A percentile compares a stretch with the other conserved stretches of the same genome.
Evolutionary conservation across 2,329 filamentous ascomycete genomes (phyloP).

Genomic region (Colletotrichum lini): DNA sequence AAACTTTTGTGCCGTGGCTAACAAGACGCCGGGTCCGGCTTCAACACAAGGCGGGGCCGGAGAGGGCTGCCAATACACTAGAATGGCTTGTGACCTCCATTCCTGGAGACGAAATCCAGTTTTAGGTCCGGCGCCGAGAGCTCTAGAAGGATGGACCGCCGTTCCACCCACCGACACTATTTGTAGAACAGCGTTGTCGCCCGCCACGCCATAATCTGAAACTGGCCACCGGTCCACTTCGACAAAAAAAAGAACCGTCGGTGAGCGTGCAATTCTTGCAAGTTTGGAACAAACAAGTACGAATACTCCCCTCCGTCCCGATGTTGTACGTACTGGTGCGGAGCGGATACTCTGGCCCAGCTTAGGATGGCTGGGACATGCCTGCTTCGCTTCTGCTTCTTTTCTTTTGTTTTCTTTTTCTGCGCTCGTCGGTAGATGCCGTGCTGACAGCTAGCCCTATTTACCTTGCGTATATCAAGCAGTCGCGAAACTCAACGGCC

Average conservation of each 20-base stretch:
- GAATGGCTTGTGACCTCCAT: neutral
- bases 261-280: neutral
- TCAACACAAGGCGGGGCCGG: neutral
- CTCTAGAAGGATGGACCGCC: constrained; percentile 29
- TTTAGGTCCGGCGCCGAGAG: constrained; percentile 20
- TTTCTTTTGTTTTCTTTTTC: neutral
- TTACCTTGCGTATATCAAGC: neutral
- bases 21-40: neutral
- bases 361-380: neutral
- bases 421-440: constrained; percentile 9
- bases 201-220: constrained; percentile 22
- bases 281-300: neutral
- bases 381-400: constrained; percentile 2
- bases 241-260: neutral
- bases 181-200: constrained; percentile 8
- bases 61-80: constrained; percentile 2
- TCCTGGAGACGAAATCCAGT: neutral
- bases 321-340: neutral
- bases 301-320: neutral
- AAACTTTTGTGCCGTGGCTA: constrained; percentile 20
- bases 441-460: neutral
- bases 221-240: constrained; percentile 7
- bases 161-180: constrained; percentile 17
- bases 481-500: too few species aligned
- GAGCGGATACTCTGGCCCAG: neutral